phyloP scores from a whole-genome alignment of 768 basidiomycete species.

The Suillus plorans region DNA sequence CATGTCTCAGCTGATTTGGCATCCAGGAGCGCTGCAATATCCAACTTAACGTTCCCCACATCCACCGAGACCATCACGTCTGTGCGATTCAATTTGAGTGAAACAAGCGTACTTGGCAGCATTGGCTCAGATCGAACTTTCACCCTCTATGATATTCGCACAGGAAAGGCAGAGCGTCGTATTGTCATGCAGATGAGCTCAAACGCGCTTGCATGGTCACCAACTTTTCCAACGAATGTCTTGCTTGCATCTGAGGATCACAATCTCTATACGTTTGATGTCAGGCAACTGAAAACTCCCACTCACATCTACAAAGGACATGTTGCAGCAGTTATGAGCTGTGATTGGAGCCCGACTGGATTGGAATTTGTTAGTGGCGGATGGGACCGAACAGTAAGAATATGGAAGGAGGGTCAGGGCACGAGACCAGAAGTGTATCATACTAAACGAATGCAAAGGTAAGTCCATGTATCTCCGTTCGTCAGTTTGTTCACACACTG shows the following conservation, averaged over 20 bases:
- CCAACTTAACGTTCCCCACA: conserved; percentile 83
- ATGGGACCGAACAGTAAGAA: conserved; percentile 91
- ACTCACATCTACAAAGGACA: conserved; percentile 97
- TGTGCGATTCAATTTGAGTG: conserved; percentile 91
- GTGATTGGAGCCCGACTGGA: conserved; percentile 97
- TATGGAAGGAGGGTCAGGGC: conserved; percentile 90
- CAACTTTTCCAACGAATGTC: conserved; percentile 88
- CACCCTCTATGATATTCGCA: conserved; percentile 94
- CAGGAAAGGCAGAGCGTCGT: conserved; percentile 91
- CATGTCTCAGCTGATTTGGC: conserved; percentile 6
- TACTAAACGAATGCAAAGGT: conserved; percentile 99
- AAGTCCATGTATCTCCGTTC: conserved; percentile 9
- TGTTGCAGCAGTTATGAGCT: conserved; percentile 94
- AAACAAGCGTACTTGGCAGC: conserved; percentile 92
- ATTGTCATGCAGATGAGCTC: conserved; percentile 93
- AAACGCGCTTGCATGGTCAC: conserved; percentile 93
- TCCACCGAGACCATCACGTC: conserved; percentile 86
- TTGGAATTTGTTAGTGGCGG: conserved; percentile 94
- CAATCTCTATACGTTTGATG: conserved; percentile 97
- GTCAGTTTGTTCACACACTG: not conserved
- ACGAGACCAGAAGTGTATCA: conserved; percentile 89
- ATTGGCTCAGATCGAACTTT: conserved; percentile 95
- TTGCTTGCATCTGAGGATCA: conserved; percentile 98
- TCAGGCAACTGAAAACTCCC: conserved; percentile 77
- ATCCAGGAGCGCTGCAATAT: conserved; percentile 75